phyloP scores from a whole-genome alignment of 2,329 filamentous ascomycete genomes.

The Alternaria hordeiaustralica region DNA sequence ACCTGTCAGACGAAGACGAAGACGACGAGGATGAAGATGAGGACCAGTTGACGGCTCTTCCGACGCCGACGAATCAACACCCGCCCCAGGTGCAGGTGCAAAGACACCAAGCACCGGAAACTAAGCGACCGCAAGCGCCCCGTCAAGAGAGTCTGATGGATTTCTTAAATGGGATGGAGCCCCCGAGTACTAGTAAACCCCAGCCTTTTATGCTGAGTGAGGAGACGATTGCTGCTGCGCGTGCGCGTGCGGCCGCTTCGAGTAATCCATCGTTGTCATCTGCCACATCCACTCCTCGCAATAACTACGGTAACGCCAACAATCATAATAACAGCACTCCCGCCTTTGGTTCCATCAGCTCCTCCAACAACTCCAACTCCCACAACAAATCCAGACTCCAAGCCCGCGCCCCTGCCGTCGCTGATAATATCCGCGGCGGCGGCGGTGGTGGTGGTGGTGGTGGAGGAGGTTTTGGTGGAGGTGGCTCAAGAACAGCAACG shows the following conservation, averaged over 20 bases:
- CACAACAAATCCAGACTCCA: slow-evolving; percentile 37
- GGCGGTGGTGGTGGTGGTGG: not conserved
- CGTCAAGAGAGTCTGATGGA: slow-evolving; percentile 70
- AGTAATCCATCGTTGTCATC: slow-evolving; percentile 26
- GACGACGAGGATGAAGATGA: slow-evolving; percentile 48
- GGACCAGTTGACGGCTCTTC: slow-evolving; percentile 57
- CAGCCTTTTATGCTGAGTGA: slow-evolving; percentile 43
- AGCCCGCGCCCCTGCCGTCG: slow-evolving; percentile 33
- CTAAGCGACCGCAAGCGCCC: not conserved
- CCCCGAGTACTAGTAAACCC: slow-evolving; percentile 55
- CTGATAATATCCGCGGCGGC: slow-evolving; percentile 13
- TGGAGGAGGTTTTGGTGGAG: not conserved
- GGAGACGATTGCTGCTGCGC: slow-evolving; percentile 42
- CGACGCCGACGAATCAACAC: slow-evolving; percentile 40
- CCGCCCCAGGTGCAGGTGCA: not conserved
- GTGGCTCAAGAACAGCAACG: slow-evolving; percentile 39
- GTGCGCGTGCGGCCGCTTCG: slow-evolving; percentile 35
- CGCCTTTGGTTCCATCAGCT: slow-evolving; percentile 19
- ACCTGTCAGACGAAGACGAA: slow-evolving; percentile 56
- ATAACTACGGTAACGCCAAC: not conserved
- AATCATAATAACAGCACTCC: slow-evolving; percentile 12
- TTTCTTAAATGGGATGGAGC: slow-evolving; percentile 73
- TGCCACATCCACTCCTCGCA: slow-evolving; percentile 17
- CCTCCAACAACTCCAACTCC: slow-evolving; percentile 19
- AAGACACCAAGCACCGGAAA: not conserved